Base-by-base conservation (phyloP, 2,329 filamentous ascomycete species). In the Neospermospora avenae region DNA sequence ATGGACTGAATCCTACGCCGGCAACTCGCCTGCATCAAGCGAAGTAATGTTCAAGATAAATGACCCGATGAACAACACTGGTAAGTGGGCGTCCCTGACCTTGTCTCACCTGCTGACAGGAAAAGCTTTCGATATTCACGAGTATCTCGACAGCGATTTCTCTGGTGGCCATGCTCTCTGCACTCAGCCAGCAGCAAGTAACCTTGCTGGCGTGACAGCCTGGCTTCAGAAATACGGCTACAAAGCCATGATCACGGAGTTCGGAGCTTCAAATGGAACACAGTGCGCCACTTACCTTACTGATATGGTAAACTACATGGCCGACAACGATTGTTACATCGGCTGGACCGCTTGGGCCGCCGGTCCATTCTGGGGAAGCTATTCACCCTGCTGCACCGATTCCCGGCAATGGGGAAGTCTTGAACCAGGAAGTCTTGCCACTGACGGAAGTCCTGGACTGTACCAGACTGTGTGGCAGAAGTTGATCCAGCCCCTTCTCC, bases 311-410 rank as follows among this genome's bases (percentile, higher is more conserved):
- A 74, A 77, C 55, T 78, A 80, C 67, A 79, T 81, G 74, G 71
- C 74, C 25, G 59, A 73, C n/a, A 79, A 80, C 62, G 70, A 74
- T 1, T 76, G 75, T 64, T 80, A 78, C 62, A 79, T 81, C 48
- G 79, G 79, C 2, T 81, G 78, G 79, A 79, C 79, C 0, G 78
- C 78, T 3, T 81, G 78, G 79, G 76, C 78, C 0, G 79, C 79
- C 0, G 79, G 79, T 0, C 79, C 79, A 0, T 74, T 81, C 46
- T 81, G 79, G 79, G 79, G 79, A 1, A 64, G 71, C 7, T 65
- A 71, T 44, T 75, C 73, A 57, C 79, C 75, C 20, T 76, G 76
- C 64, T 81, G 69, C 52, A 73, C 75, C 0, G 76, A 80, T 70
- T 70, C 69, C 48, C 63, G 63, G 42, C 74, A 75, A 62, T 72